Base-by-base conservation (phyloP, 2,329 filamentous ascomycete genomes). In the Gliomastix tumulicola region DNA sequence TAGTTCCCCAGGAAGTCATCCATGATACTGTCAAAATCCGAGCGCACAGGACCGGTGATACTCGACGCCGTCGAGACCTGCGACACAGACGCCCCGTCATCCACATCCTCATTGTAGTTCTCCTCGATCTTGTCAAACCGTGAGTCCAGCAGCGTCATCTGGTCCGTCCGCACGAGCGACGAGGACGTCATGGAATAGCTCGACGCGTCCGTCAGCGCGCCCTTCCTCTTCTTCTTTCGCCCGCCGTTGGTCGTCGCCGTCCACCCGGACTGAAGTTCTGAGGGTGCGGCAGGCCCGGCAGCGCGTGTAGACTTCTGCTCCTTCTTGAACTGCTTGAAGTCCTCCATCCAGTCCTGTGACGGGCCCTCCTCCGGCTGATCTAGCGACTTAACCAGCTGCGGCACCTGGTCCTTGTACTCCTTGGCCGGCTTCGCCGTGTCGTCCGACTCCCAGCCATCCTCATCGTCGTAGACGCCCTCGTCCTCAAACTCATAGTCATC, bases 271-370 rank as follows among this genome's bases (percentile, higher is more conserved):
- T 84, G 79, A 32, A 82, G 52, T 44, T 83, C 82, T 4, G 79
- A 82, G n/a, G 58, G 52, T 2, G 72, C 69, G 3, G 41, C 48
- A 12, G 65, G 65, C 6, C 57, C 60, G 22, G 50, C 56, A 18
- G 50, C 50, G 43, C 69, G 54, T 13, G 57, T 56, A 1, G 56
- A 55, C 48, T 77, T 79, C 50, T 82, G 73, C 41, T 89, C 86
- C 53, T 84, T 85, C 61, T 97, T 96, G 71, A 94, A 97, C 55
- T 92, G 87, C 49, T 86, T 85, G 65, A 95, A 97, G 51, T 96
- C 85, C 38, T 83, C 79, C 61, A 97, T 74, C 88, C 92, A 98
- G 48, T 86, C 83, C 42, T 87, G 83, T 38, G 85, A 80, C 13
- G 69, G 74, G 3, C 72, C 74, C 38, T 83, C 77, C 20, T 80